Base-by-base conservation (phyloP, 768 basidiomycete species). In the Clavulina sp. region DNA sequence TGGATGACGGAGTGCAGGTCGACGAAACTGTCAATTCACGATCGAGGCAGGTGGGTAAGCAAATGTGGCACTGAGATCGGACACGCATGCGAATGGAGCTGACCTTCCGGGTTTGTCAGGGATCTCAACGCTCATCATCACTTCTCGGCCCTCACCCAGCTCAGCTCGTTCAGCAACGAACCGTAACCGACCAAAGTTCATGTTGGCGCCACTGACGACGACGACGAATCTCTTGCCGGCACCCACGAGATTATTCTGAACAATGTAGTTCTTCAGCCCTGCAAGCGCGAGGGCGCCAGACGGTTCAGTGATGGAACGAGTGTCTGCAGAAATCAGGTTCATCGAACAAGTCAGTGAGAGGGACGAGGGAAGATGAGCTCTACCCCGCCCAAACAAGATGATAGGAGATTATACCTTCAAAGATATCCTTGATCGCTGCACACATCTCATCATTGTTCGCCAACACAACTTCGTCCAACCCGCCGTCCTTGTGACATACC, bases 131-230 rank as follows among this genome's bases (percentile, higher is more conserved):
- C 84, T 85, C 57, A 97, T 72, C 43, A 97, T 72, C 0, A 84
- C 95, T 66, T 99, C 95, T 49, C 84, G 75, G 7, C 93, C 83
- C 65, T 99, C 95, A 56, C 95, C 95, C 19, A 97, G 72, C 64
- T 96, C 91, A 2, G 95, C 95, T 52, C 95, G 89, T 64, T 99
- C 95, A 19, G 95, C 85, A n/a, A 99, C 92, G 62, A 97, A 99
- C 6, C 95, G 78, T 43, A 99, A 66, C 40, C 93, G 78, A 61
- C 89, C 86, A 65, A 99, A 99, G 68, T 99, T 97, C 87, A 99
- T 95, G 67, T 99, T 97, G 18, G 93, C 95, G 21, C 95, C 95
- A 60, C 87, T 92, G 56, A 97, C 69, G 49, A 96, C 79, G 4
- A 77, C 91, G 29, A 96, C 92, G 57, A 92, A 95, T 52, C 76